phyloP scores from a whole-genome alignment of 2,329 filamentous ascomycete species.

The Phoma sp. region DNA sequence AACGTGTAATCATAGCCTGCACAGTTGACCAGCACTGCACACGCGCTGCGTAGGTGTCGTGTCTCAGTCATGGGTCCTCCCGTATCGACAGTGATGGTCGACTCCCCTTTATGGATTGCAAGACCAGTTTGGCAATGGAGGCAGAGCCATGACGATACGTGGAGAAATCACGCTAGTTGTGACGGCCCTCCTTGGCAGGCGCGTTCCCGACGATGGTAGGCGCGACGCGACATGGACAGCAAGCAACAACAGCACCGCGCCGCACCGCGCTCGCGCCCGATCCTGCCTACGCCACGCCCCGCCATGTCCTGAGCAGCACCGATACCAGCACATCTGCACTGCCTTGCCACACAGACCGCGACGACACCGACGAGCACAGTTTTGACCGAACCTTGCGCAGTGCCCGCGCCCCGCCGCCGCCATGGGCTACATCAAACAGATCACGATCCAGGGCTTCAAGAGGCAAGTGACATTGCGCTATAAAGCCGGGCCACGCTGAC shows the following conservation, averaged over 20 bases:
- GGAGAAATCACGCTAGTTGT: too few species aligned
- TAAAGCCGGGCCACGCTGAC: conserved; percentile 10
- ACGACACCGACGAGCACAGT: neutral
- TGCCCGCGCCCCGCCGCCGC: conserved; percentile 23
- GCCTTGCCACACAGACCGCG: neutral
- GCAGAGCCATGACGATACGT: too few species aligned
- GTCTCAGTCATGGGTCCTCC: too few species aligned
- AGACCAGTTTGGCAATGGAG: too few species aligned
- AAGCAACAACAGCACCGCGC: conserved; percentile 2
- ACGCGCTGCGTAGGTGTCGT: too few species aligned
- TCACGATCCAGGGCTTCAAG: conserved; percentile 99
- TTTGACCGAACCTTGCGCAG: conserved; percentile 8
- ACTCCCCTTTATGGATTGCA: too few species aligned
- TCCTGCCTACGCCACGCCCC: conserved; percentile 12
- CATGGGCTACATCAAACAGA: conserved; percentile 89
- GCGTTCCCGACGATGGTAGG: too few species aligned
- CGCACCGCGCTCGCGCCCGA: conserved; percentile 4
- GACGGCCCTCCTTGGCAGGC: neutral
- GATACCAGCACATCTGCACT: neutral
- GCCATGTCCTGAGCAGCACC: conserved; percentile 26
- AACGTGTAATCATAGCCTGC: too few species aligned
- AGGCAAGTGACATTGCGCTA: conserved; percentile 64
- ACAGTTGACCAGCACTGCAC: too few species aligned
- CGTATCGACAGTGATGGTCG: too few species aligned
- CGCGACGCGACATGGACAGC: too few species aligned